Base-by-base conservation (phyloP, 1,284 basidiomycete species). In the Ustilago shanxiensis region DNA sequence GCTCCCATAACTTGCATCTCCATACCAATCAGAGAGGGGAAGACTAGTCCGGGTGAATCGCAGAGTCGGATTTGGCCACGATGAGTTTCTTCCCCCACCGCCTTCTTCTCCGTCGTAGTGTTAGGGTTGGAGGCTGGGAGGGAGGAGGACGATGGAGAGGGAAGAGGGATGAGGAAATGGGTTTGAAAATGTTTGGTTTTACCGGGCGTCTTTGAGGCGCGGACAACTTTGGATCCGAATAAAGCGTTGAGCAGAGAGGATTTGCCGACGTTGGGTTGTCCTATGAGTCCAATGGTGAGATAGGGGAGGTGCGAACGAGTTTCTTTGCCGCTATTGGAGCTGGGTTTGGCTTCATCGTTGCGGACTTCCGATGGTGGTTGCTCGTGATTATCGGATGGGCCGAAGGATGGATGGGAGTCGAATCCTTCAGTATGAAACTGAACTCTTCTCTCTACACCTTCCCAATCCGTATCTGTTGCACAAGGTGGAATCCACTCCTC, bases 171-270 rank as follows among this genome's bases (percentile, higher is more conserved):
- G 92, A 95, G 85, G 92, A 95, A 54, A 94, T 89, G 75, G 0
- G 95, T 95, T 86, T 96, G 94, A 85, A 94, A 95, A 84, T 95
- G 94, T 86, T 95, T 96, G 2, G 94, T 96, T 89, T 97, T 97
- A 66, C 95, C 95, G 1, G 95, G 95, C 0, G 93, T 96, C 72
- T 91, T 91, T 4, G 93, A 95, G 3, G 95, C 94, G 72, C 91
- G 89, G 1, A 96, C 95, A 83, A 90, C 92, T 57, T 89, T 90
- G n/a, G 88, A 88, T 14, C 93, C 94, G 75, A 98, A 93, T 3
- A 98, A 87, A 0, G 95, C 95, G 83, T 98, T 98, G 50, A 98
- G 87, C 2, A 97, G 87, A 0, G 93, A 94, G 0, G 93, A 94
- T 85, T 98, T 98, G 29, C 95, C 95, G 35, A 96, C 94, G 83